Percentiles rank a stretch among this genome's conserved stretches.
phyloP scores from a whole-genome alignment of 1,284 basidiomycete genomes.

The Cryptococcus sp. region DNA sequence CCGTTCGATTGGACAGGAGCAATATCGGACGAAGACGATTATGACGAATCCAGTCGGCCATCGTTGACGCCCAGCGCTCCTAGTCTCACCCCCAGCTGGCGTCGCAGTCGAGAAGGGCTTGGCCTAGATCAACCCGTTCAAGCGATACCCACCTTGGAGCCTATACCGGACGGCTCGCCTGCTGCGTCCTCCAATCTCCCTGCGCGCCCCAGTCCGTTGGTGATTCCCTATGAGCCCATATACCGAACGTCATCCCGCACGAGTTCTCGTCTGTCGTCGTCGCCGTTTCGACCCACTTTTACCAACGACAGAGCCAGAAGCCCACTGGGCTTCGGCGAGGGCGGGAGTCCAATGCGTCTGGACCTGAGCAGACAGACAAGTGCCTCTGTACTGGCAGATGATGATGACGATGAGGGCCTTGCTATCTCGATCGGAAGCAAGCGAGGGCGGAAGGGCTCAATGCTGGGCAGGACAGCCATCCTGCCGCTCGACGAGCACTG shows the following conservation, averaged over 20 bases:
- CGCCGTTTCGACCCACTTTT: conserved; percentile 11
- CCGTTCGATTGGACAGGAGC: conserved; percentile 45
- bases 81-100: conserved; percentile 12
- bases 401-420: conserved; percentile 36
- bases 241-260: conserved; percentile 5
- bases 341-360: conserved; percentile 11
- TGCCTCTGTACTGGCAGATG: conserved; percentile 16
- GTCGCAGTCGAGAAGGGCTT: conserved; percentile 12
- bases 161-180: conserved; percentile 24
- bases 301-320: conserved; percentile 14
- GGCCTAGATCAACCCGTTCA: conserved; percentile 19
- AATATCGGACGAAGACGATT: conserved; percentile 35
- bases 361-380: conserved; percentile 9
- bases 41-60: conserved; percentile 20
- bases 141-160: conserved; percentile 16
- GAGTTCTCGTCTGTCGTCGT: conserved; percentile 10
- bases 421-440: conserved; percentile 29
- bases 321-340: conserved; percentile 9
- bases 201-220: background rate
- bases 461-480: conserved; percentile 9
- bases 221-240: background rate
- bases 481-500: background rate
- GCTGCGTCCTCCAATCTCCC: background rate
- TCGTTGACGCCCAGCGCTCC: conserved; percentile 8
- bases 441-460: conserved; percentile 27